phyloP scores from a whole-genome alignment of 148 eudicot genomes.

The Cornus controversa region DNA sequence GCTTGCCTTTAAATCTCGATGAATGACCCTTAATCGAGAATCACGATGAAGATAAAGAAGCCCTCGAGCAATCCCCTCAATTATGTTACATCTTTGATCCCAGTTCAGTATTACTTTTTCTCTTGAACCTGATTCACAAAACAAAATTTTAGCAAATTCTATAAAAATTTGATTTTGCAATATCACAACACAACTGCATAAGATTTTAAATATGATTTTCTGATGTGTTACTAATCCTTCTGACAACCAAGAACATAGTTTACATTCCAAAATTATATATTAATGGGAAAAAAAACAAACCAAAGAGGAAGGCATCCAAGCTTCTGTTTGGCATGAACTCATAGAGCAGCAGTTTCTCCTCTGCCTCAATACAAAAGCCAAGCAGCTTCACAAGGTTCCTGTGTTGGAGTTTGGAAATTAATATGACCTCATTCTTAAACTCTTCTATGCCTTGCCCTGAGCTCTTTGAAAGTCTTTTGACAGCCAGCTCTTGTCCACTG shows the following conservation, averaged over 20 bases:
- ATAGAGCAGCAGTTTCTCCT: conserved; percentile 2
- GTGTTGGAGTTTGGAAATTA: conserved; percentile 11
- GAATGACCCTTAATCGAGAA: background rate
- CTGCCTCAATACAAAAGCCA: background rate
- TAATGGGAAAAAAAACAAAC: background rate
- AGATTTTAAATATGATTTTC: too few relatives aligned
- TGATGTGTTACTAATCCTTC: too few relatives aligned
- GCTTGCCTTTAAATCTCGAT: background rate
- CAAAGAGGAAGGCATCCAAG: background rate
- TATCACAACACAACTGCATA: too few relatives aligned
- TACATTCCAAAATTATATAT: too few relatives aligned
- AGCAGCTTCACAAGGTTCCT: conserved; percentile 7
- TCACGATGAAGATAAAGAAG: background rate
- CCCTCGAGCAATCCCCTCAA: background rate
- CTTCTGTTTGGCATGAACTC: background rate
- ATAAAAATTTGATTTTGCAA: too few relatives aligned
- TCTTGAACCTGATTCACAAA: background rate
- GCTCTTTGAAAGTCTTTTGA: conserved; percentile 3
- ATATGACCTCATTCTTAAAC: background rate
- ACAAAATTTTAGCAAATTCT: background rate
- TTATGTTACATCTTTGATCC: background rate
- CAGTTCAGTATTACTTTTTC: background rate
- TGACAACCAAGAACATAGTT: too few relatives aligned
- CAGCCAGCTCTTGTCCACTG: background rate
- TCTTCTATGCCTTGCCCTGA: conserved; percentile 2